Evolutionary conservation across 2,329 filamentous ascomycete species (phyloP).

Genomic region (Diaporthe nobilis): DNA sequence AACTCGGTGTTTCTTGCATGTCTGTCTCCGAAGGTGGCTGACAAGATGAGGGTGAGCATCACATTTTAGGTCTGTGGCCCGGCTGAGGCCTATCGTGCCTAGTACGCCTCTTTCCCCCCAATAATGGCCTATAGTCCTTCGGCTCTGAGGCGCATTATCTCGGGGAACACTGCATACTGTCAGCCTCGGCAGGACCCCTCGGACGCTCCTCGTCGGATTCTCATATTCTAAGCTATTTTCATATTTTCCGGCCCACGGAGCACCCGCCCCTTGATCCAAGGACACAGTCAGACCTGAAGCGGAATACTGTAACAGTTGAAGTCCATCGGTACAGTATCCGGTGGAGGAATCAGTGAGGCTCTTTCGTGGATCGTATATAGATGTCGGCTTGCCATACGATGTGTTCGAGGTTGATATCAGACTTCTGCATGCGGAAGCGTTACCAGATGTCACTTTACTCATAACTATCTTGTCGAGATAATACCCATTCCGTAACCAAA

Average conservation of each 20-base stretch:
- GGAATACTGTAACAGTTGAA: not conserved
- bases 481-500: not conserved
- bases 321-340: not conserved
- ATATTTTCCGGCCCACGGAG: not conserved
- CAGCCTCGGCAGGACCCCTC: constrained; percentile 3
- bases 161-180: constrained; percentile 21
- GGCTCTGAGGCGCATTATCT: not conserved
- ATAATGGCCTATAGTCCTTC: not conserved
- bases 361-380: constrained; percentile 8
- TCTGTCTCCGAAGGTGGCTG: not conserved
- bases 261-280: not conserved
- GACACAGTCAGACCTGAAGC: constrained; percentile 11
- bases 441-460: not conserved
- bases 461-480: not conserved
- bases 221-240: constrained; percentile 6
- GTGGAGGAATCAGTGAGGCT: not conserved
- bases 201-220: not conserved
- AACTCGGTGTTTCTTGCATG: not conserved
- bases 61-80: not conserved
- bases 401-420: not conserved
- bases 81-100: not conserved
- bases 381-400: not conserved
- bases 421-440: not conserved
- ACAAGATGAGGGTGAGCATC: constrained; percentile 3
- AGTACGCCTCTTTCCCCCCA: not conserved